A percentile compares a stretch with the other conserved stretches of the same genome.
Conservation (phyloP, 352 stramenopile genomes). For the Globisporangium mamillatum region DNA sequence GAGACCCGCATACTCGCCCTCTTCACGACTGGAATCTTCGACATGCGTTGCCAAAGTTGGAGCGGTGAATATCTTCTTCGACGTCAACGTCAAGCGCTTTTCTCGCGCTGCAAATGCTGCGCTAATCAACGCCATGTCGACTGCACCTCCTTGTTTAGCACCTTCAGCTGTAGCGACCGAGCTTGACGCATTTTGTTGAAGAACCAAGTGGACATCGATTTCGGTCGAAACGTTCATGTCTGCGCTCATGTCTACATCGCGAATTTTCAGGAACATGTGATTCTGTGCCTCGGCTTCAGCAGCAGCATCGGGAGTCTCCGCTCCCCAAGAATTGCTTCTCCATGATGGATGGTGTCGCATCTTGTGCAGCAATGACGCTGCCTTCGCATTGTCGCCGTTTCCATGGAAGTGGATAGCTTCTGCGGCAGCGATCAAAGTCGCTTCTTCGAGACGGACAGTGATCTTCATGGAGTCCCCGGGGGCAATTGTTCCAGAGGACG, state of each 20-base stretch:
- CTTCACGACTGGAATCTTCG: conserved; percentile 35
- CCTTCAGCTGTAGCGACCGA: conserved; percentile 15
- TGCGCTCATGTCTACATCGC: conserved; percentile 58
- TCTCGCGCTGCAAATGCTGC: conserved; percentile 67
- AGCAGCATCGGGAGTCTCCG: conserved; percentile 39
- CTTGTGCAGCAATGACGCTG: conserved; percentile 52
- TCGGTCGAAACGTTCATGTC: conserved; percentile 54
- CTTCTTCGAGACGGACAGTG: conserved; percentile 75
- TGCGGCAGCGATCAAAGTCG: conserved; percentile 19
- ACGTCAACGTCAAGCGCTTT: conserved; percentile 43
- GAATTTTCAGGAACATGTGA: conserved; percentile 75
- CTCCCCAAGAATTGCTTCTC: conserved; percentile 83
- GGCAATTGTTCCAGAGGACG: conserved; percentile 65
- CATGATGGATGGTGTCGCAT: conserved; percentile 78
- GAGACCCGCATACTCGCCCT: conserved; percentile 42
- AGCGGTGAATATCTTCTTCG: conserved; percentile 37
- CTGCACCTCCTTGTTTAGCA: conserved; percentile 28
- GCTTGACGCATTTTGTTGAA: conserved; percentile 51
- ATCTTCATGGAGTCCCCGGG: conserved; percentile 79
- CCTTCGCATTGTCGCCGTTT: conserved; percentile 31
- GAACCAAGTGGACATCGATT: conserved; percentile 65
- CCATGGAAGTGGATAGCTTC: conserved; percentile 31
- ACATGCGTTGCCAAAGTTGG: conserved; percentile 38
- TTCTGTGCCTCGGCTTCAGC: conserved; percentile 46
- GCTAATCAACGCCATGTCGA: conserved; percentile 44